Evolutionary conservation across 2,329 filamentous ascomycete species (phyloP).

Genomic region (Dissoconium aciculare): DNA sequence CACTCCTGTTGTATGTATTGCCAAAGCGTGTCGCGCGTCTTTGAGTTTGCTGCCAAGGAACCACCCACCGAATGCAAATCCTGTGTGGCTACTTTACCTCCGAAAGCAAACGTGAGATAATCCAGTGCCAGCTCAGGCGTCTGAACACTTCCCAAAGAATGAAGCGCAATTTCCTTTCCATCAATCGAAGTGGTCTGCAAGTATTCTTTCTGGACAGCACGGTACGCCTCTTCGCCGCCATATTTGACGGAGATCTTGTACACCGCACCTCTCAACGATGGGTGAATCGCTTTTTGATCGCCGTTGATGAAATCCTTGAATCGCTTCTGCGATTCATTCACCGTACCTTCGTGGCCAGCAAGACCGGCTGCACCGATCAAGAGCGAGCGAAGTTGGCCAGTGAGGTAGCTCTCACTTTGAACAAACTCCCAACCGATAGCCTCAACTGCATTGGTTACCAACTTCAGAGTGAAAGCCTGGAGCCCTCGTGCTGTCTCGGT

Average conservation of each 20-base stretch:
- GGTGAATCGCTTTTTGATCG: slow-evolving; percentile 57
- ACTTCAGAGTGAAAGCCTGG: slow-evolving; percentile 61
- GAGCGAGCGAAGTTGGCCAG: slow-evolving; percentile 65
- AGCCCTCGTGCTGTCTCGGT: slow-evolving; percentile 56
- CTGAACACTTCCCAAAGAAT: slow-evolving; percentile 59
- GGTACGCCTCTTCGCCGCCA: slow-evolving; percentile 52
- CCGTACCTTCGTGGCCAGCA: slow-evolving; percentile 56
- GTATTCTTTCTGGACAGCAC: slow-evolving; percentile 74
- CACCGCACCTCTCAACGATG: slow-evolving; percentile 64
- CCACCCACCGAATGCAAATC: slow-evolving; percentile 76
- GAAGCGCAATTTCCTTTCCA: slow-evolving; percentile 73
- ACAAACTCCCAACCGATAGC: slow-evolving; percentile 74
- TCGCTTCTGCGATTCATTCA: slow-evolving; percentile 58
- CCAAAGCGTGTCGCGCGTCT: slow-evolving; percentile 65
- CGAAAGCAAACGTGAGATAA: slow-evolving; percentile 61
- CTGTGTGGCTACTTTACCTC: slow-evolving; percentile 66
- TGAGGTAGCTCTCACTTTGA: slow-evolving; percentile 66
- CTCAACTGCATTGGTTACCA: slow-evolving; percentile 60
- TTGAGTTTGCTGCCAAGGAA: slow-evolving; percentile 56
- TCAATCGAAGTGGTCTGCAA: slow-evolving; percentile 70
- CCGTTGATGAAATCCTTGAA: slow-evolving; percentile 67
- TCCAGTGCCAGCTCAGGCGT: slow-evolving; percentile 52
- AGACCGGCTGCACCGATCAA: slow-evolving; percentile 62
- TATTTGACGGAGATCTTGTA: slow-evolving; percentile 68
- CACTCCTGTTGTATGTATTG: slow-evolving; percentile 74